phyloP scores from a whole-genome alignment of 2,329 filamentous ascomycete species.

The Metarhizium humberi region DNA sequence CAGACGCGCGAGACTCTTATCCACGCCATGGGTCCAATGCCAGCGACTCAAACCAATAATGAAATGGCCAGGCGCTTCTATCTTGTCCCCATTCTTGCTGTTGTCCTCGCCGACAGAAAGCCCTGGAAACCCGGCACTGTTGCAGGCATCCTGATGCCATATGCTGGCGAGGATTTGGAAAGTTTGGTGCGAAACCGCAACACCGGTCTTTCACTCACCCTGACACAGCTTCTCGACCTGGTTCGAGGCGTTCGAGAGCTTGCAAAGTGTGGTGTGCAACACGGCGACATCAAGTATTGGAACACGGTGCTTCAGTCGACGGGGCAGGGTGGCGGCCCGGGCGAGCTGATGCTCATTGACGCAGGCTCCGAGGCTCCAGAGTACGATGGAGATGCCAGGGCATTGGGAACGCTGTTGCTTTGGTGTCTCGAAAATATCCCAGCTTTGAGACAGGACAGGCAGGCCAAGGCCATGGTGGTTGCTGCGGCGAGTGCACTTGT shows the following conservation, averaged over 20 bases:
- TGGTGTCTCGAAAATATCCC: not conserved
- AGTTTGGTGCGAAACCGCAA: too few species aligned
- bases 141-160: too few species aligned
- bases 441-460: not conserved
- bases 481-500: not conserved
- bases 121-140: too few species aligned
- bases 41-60: not conserved
- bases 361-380: not conserved
- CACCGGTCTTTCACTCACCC: too few species aligned
- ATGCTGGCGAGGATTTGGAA: not conserved
- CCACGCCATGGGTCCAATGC: not conserved
- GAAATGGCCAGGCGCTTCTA: constrained; percentile 9
- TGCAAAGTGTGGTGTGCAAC: not conserved
- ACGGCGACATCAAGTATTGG: not conserved
- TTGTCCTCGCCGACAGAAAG: too few species aligned
- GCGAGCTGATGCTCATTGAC: not conserved
- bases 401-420: not conserved
- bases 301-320: not conserved
- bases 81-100: constrained; percentile 4
- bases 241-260: not conserved
- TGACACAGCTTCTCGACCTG: not conserved
- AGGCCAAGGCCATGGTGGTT: not conserved
- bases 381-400: not conserved
- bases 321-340: not conserved
- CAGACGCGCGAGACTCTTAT: constrained; percentile 8